Evolutionary conservation across 768 basidiomycete species (phyloP).

Genomic region (Tremella mesenterica): DNA sequence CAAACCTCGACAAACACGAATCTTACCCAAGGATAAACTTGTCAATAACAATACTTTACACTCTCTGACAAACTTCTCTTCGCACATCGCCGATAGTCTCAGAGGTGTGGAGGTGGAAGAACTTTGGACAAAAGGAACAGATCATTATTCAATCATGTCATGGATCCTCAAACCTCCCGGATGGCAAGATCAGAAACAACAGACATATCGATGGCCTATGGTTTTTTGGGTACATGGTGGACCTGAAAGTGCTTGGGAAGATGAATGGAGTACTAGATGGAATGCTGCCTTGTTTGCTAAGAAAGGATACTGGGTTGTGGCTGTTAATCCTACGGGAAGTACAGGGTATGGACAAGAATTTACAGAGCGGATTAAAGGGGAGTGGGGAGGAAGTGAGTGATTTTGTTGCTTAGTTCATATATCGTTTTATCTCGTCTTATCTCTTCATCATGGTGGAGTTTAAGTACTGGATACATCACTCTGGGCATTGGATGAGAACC

Average conservation of each 20-base stretch:
- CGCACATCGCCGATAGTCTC: slow-evolving; percentile 46
- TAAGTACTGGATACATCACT: slow-evolving; percentile 16
- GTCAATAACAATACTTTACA: slow-evolving; percentile 41
- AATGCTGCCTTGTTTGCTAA: slow-evolving; percentile 58
- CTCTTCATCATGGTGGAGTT: no score
- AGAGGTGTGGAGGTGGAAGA: slow-evolving; percentile 52
- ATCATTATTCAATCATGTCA: slow-evolving; percentile 67
- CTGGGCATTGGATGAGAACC: background rate
- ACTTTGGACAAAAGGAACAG: slow-evolving; percentile 82
- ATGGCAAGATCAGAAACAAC: slow-evolving; percentile 51
- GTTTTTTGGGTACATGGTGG: slow-evolving; percentile 61
- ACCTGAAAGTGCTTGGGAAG: slow-evolving; percentile 65
- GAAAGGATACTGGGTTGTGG: slow-evolving; percentile 67
- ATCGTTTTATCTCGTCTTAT: no score
- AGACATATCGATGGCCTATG: background rate
- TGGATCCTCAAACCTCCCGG: slow-evolving; percentile 75
- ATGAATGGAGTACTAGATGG: slow-evolving; percentile 82
- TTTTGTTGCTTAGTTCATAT: no score
- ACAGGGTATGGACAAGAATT: slow-evolving; percentile 78
- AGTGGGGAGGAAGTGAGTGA: slow-evolving; percentile 47
- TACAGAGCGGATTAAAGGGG: slow-evolving; percentile 37
- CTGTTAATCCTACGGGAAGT: slow-evolving; percentile 88
- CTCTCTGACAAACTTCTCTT: slow-evolving; percentile 61
- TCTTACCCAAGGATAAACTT: slow-evolving; percentile 46
- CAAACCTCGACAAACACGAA: no score